Conservation (phyloP, 208 protist genomes). For the Novymonas esmeraldas region DNA sequence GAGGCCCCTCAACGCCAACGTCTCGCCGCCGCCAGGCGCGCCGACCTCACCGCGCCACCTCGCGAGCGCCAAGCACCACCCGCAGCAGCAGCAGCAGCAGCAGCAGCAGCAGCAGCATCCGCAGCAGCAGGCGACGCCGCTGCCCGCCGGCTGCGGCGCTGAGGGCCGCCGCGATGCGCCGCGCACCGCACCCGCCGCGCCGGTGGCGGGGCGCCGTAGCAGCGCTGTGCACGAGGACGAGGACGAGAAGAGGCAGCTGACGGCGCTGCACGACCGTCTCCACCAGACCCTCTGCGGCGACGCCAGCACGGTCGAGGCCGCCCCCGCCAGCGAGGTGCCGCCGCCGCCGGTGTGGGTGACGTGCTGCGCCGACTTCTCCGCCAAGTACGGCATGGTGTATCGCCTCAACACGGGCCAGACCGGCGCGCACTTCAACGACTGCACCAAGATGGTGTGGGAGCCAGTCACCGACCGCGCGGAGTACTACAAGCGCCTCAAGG, state of each 20-base stretch:
- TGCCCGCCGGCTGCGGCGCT: slow-evolving; percentile 6
- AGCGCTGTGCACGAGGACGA: slow-evolving; percentile 30
- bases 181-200: slow-evolving; percentile 10
- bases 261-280: slow-evolving; percentile 65
- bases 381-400: slow-evolving; percentile 98
- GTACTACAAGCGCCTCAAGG: slow-evolving; percentile 79
- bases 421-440: slow-evolving; percentile 98
- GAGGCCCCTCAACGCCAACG: slow-evolving; percentile 53
- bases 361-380: slow-evolving; percentile 94
- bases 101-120: slow-evolving; percentile 11
- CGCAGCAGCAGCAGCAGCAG: slow-evolving; percentile 3
- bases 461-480: slow-evolving; percentile 68
- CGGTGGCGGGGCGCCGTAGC: slow-evolving; percentile 8
- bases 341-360: slow-evolving; percentile 87
- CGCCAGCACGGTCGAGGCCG: slow-evolving; percentile 8
- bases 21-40: slow-evolving; percentile 20
- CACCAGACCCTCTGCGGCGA: slow-evolving; percentile 60
- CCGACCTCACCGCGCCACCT: slow-evolving; percentile 27
- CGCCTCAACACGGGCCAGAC: slow-evolving; percentile 91
- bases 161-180: slow-evolving; percentile 11
- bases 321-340: slow-evolving; percentile 18
- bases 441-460: slow-evolving; percentile 95
- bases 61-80: slow-evolving; percentile 13
- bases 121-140: slow-evolving; percentile 3
- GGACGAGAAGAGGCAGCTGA: slow-evolving; percentile 56